Percentiles rank a stretch among this genome's conserved stretches.
phyloP scores from a whole-genome alignment of 2,329 filamentous ascomycete genomes.

The Ophiosphaerella korrae region DNA sequence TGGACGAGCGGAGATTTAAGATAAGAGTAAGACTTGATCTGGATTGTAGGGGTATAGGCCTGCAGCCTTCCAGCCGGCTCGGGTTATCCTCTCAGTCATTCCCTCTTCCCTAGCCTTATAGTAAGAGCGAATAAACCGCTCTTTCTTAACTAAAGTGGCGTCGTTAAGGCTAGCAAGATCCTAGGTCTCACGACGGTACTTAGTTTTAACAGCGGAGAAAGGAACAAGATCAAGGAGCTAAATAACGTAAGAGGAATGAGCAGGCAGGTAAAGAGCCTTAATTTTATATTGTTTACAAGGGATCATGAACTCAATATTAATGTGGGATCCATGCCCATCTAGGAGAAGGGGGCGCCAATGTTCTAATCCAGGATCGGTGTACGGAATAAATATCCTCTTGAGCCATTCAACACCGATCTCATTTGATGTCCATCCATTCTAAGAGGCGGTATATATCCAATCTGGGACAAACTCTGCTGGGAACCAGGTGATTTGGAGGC shows the following conservation, averaged over 20 bases:
- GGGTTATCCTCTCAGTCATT: constrained; percentile 12
- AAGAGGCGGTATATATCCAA: constrained; percentile 14
- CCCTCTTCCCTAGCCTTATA: constrained; percentile 9
- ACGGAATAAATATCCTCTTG: constrained; percentile 8
- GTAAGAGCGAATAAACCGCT: constrained; percentile 20
- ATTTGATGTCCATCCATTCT: constrained; percentile 18
- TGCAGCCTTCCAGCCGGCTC: constrained; percentile 14
- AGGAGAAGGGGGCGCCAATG: constrained; percentile 8
- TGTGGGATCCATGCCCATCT: constrained; percentile 12
- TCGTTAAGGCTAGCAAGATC: constrained; percentile 12
- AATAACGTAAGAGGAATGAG: constrained; percentile 14
- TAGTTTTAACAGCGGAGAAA: constrained; percentile 12
- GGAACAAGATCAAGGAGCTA: constrained; percentile 18
- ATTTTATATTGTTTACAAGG: constrained; percentile 1
- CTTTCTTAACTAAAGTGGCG: constrained; percentile 16
- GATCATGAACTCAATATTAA: constrained; percentile 7
- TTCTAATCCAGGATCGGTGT: not conserved
- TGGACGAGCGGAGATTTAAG: constrained; percentile 3
- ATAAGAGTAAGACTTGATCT: constrained; percentile 8
- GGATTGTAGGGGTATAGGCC: constrained; percentile 16
- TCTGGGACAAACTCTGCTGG: constrained; percentile 9
- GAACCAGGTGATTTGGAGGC: constrained; percentile 10
- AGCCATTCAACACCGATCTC: constrained; percentile 10
- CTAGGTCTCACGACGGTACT: constrained; percentile 8
- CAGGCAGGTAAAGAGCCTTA: constrained; percentile 11